These are phyloP conservation scores for Capronia epimyces DNA, from an alignment of 2,329 filamentous ascomycete genomes.

Conservation along the genomic window DNA sequence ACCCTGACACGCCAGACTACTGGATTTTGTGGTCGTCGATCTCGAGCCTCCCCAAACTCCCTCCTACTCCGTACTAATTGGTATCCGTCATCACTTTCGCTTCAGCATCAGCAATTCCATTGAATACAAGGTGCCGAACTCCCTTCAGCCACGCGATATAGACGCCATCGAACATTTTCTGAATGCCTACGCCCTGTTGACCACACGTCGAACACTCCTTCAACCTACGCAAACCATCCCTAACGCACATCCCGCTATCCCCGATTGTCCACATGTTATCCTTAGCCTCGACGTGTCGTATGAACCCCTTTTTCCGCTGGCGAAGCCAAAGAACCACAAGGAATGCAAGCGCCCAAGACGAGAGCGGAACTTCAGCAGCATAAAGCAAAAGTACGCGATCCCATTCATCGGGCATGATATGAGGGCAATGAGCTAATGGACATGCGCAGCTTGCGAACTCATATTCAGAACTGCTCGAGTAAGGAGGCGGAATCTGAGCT, in stretches of 20 bases:
- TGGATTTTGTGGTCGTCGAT: background rate
- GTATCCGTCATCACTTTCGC: background rate
- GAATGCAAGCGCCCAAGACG: conserved; percentile 43
- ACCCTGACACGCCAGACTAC: background rate
- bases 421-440: conserved; percentile 22
- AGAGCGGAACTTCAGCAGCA: conserved; percentile 56
- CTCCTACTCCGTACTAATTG: background rate
- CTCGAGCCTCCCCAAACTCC: background rate
- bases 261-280: conserved; percentile 20
- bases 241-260: background rate
- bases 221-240: background rate
- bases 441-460: conserved; percentile 77
- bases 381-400: conserved; percentile 50
- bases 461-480: conserved; percentile 94
- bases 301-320: conserved; percentile 11
- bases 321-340: conserved; percentile 12
- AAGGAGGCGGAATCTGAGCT: conserved; percentile 30
- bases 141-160: background rate
- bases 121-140: background rate
- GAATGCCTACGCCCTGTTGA: background rate
- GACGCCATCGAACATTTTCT: background rate
- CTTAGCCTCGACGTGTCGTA: conserved; percentile 11
- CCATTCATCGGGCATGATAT: background rate
- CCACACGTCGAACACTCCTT: background rate
- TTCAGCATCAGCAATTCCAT: background rate